Conservation (phyloP, 257 asterid genomes). For the Apocynum venetum region DNA sequence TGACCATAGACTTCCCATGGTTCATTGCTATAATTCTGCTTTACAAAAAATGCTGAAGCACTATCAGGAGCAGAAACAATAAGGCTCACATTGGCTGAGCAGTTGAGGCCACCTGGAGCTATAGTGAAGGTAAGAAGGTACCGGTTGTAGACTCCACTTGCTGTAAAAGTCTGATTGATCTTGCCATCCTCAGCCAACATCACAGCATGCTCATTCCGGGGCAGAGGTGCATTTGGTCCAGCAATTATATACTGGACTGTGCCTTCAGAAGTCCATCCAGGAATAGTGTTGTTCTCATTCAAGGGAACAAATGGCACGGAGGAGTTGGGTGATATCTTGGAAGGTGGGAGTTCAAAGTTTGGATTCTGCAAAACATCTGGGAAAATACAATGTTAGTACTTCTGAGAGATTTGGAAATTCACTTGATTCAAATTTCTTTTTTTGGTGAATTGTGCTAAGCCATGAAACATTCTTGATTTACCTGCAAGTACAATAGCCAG, state of each 20-base stretch:
- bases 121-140: constrained; percentile 49
- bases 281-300: constrained; percentile 39
- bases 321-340: constrained; percentile 37
- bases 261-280: constrained; percentile 61
- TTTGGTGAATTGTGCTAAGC: no score
- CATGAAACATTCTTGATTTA: background rate
- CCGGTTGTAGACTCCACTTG: constrained; percentile 26
- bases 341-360: constrained; percentile 50
- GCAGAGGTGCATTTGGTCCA: constrained; percentile 23
- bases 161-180: constrained; percentile 49
- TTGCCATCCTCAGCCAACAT: constrained; percentile 46
- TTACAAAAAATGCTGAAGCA: constrained; percentile 34
- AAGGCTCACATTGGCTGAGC: constrained; percentile 49
- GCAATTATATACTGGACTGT: constrained; percentile 33
- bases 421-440: no score
- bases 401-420: background rate
- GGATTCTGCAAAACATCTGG: constrained; percentile 54
- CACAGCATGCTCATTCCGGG: constrained; percentile 43
- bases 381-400: background rate
- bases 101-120: constrained; percentile 31
- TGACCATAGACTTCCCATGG: constrained; percentile 50
- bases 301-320: constrained; percentile 27
- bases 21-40: constrained; percentile 29
- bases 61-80: constrained; percentile 56
- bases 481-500: constrained; percentile 8